Evolutionary conservation across 176 grass and related monocot species (phyloP), one percentile per base, ranked within the genome.

Genomic region (Secale cereale): DNA sequence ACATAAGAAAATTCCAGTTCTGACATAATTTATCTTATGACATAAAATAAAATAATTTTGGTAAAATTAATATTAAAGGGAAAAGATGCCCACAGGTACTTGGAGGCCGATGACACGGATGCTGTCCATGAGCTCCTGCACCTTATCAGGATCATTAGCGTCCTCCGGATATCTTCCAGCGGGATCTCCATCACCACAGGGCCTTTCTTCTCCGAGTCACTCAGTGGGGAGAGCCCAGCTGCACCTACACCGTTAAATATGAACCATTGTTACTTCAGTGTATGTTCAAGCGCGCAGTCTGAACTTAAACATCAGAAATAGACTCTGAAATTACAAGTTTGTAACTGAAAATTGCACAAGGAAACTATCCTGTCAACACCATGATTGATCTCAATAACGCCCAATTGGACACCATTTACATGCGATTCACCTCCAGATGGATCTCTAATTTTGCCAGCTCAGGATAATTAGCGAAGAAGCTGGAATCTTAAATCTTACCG

Each of bases 71-170:
- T 81, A 22, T 28, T 50, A 70, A 56, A 83, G 17, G 17, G 79
- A 85, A 78, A 66, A 63, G 73, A 72, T 39, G 80, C 87, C 27
- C 66, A 98, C 93, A 19, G 93, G 93, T 85, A 93, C 91, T 90
- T 95, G 91, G 83, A 98, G 96, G 11, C 93, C 91, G 33, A 98
- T 95, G 43, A 80, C 85, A 63, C 64, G 26, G 70, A 98, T 98
- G 75, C 91, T 95, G 59, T 95, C 89, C 96, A 94, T 95, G 71
- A 94, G 90, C 28, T 98, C 89, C 67, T 89, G 86, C 84, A 95
- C 93, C 80, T 95, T 98, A 46, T 31, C 41, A 23, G 89, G 91
- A 83, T 98, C 12, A 79, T 95, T 98, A 98, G 86, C 4, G 96
- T 93, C 87, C 93, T 93, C 50, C 89, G 72, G n/a, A n/a, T n/a